Base-by-base conservation (phyloP, 2,329 filamentous ascomycete species). In the Stagonosporopsis chrysanthemi region DNA sequence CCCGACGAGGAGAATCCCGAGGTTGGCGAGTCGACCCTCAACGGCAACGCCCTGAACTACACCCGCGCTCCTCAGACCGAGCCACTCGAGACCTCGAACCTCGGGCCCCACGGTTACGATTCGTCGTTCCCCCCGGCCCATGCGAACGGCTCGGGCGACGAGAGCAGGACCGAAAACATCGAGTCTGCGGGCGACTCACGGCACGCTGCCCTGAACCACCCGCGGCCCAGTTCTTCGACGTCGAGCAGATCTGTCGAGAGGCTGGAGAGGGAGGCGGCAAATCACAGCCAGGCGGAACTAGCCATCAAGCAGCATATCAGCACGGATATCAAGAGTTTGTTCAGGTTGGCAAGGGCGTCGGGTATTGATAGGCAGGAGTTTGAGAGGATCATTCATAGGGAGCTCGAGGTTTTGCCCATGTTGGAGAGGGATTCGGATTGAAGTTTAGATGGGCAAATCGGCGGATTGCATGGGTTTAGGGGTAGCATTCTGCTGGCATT, bases 231-330 rank as follows among this genome's bases (percentile, higher is more conserved):
- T 63, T 77, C 73, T 7, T 72, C 74, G 2, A 69, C 82, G 80
- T 78, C 82, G 6, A 66, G 69, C 2, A 68, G 64, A 79, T 70
- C 86, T 6, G 83, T 92, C 2, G 88, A 88, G 58, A 80, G 75
- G 38, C 71, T 88, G 39, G 86, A 88, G 66, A 74, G 81, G 26
- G 75, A 81, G 52, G 84, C 83, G 1, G 79, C 80, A 58, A 85
- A 81, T 61, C 83, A 84, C 64, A 85, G 87, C 57, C 84, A 88
- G 66, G 86, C 82, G 52, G 89, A 92, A 75, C 84, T 89, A 52
- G 90, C 87, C 14, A 86, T 95, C 52, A 90, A 90, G 75, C 88
- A 92, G 76, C 90, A 94, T 75, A 87, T 95, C 41, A 88, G 87
- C 33, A 88, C 89, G 8, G 90, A 88, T 69, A 84, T 95, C 53